Base-by-base conservation (phyloP, 2,329 filamentous ascomycete genomes). In the Fusarium sp. region DNA sequence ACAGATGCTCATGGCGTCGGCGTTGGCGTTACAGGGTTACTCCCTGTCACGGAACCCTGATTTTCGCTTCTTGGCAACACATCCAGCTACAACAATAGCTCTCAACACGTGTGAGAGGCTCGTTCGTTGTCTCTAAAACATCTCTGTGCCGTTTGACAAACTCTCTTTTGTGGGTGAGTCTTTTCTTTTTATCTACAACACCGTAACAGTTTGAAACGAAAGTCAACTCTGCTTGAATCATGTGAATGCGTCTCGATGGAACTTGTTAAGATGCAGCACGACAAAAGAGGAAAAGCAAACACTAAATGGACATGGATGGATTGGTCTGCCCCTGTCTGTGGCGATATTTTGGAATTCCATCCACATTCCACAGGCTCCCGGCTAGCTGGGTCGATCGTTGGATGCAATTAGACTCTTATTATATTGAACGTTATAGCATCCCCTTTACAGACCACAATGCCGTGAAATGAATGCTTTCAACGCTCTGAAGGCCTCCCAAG, bases 281-380 rank as follows among this genome's bases (percentile, higher is more conserved):
- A 69, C 52, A 44, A 65, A 59, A 72, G 49, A 53, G 57, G 50
- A 55, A 62, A 53, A 41, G 63, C 25, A 65, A 57, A 49, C n/a
- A 58, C 52, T 44, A 57, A 65, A 27, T 25, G 27, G 45, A 42
- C 62, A 67, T 61, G 64, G 42, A 35, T 58, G 41, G 46, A 29
- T 39, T 47, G 38, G 27, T n/a, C 13, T 36, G 65, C 70, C 70
- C 70, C 70, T 72, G 70, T 66, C 55, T 22, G 65, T 72, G 60
- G 70, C 65, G 44, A 70, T 39, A 25, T 45, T 52, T 70, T 56
- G 58, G 55, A 70, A 59, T 72, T 70, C 69, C 52, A 72, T 72
- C 57, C 69, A 70, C 70, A 66, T 70, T 72, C 70, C 70, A 72
- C 22, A 46, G 54, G 36, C 69, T 72, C 65, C 69, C 69, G 36